phyloP scores from a whole-genome alignment of 2,329 filamentous ascomycete species.

The Dothideomycetes sp. region DNA sequence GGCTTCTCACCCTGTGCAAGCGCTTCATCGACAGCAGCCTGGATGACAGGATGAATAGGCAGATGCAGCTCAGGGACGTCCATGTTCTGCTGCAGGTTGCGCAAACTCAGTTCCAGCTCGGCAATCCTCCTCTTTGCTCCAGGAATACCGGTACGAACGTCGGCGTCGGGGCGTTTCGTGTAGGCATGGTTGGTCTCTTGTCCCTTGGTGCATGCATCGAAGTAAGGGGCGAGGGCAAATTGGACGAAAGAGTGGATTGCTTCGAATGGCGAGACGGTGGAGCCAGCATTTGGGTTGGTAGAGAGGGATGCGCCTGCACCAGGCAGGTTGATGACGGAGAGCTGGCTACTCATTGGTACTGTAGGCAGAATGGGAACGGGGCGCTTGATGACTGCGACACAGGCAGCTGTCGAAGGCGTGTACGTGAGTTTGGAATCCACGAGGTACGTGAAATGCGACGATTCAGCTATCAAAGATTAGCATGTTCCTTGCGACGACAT shows the following conservation, averaged over 20 bases:
- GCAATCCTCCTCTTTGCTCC: slow-evolving; percentile 97
- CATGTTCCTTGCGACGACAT: background rate
- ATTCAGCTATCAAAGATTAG: background rate
- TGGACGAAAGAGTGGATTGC: slow-evolving; percentile 87
- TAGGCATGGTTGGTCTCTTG: slow-evolving; percentile 58
- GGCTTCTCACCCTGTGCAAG: slow-evolving; percentile 55
- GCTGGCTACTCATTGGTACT: slow-evolving; percentile 74
- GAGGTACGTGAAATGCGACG: slow-evolving; percentile 53
- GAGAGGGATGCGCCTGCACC: slow-evolving; percentile 30
- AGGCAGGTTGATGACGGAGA: slow-evolving; percentile 87
- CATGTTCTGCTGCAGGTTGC: slow-evolving; percentile 92
- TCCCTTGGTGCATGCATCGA: slow-evolving; percentile 87
- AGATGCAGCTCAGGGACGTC: slow-evolving; percentile 91
- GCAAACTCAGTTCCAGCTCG: slow-evolving; percentile 80
- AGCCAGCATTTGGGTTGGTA: slow-evolving; percentile 55
- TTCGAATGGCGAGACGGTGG: slow-evolving; percentile 76
- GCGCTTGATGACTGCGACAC: slow-evolving; percentile 82
- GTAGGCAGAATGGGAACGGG: slow-evolving; percentile 77
- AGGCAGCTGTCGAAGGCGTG: slow-evolving; percentile 70
- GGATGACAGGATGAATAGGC: slow-evolving; percentile 79
- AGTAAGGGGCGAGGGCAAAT: slow-evolving; percentile 86
- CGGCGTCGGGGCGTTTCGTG: slow-evolving; percentile 65
- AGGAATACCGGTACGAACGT: slow-evolving; percentile 87
- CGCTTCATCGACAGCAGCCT: slow-evolving; percentile 73
- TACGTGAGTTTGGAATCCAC: slow-evolving; percentile 75